These are phyloP conservation scores for Drechslerella coelobrocha DNA, from an alignment of 2,329 filamentous ascomycete genomes.

Conservation along the genomic window DNA sequence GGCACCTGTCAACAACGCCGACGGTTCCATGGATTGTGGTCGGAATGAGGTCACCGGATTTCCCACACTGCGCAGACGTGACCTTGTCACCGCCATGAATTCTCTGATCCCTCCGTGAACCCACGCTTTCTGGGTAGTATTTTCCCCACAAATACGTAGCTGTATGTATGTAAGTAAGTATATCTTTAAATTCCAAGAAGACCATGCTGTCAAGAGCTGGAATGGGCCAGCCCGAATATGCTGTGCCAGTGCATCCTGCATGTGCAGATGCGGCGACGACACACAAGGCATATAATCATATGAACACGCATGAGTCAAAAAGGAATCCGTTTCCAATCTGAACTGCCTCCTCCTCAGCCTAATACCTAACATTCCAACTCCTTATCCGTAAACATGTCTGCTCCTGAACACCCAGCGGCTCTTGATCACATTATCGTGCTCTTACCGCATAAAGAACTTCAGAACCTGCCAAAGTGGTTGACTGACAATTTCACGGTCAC, in stretches of 20 bases:
- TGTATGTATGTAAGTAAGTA: no score
- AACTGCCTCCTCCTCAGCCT: no score
- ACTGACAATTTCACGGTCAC: slow-evolving; percentile 66
- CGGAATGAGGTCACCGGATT: background rate
- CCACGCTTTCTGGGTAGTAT: background rate
- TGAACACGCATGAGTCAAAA: no score
- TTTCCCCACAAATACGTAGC: background rate
- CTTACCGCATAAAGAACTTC: slow-evolving; percentile 63
- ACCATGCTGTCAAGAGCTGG: background rate
- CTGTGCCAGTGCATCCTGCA: background rate
- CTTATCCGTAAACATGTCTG: slow-evolving; percentile 31
- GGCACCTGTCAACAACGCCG: slow-evolving; percentile 16
- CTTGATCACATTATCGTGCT: slow-evolving; percentile 73
- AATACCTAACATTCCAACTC: no score
- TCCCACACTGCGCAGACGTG: background rate
- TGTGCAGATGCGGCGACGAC: background rate
- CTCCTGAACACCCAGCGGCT: slow-evolving; percentile 51
- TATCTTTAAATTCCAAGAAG: no score
- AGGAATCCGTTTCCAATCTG: no score
- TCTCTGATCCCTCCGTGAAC: background rate
- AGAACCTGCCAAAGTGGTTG: slow-evolving; percentile 63
- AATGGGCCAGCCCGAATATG: background rate
- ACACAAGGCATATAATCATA: background rate
- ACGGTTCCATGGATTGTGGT: background rate
- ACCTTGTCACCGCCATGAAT: background rate